These are phyloP conservation scores for Centaurea solstitialis DNA, from an alignment of 129 eudicot species.

Conservation along the genomic window DNA sequence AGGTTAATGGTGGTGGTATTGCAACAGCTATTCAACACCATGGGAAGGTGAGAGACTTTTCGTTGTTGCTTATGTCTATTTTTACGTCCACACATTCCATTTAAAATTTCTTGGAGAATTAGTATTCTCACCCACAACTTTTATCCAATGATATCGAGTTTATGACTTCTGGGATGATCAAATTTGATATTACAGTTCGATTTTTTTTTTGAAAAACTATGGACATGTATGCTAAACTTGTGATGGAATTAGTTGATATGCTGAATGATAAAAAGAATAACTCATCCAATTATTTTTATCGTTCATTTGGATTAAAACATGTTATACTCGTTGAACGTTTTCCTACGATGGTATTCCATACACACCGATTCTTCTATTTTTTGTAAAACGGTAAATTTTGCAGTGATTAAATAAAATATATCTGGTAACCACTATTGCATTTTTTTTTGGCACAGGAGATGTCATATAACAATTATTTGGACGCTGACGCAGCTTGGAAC, in stretches of 20 bases:
- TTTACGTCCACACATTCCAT: background rate
- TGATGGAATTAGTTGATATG: background rate
- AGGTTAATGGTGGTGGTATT: constrained; percentile 94
- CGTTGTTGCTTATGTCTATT: background rate
- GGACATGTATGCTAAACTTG: background rate
- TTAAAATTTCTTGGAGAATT: background rate
- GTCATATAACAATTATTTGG: constrained; percentile 94
- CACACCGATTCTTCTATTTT: background rate
- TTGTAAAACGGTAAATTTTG: background rate
- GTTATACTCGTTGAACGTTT: background rate
- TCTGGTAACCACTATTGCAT: background rate
- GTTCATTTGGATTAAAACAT: background rate
- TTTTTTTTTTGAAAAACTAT: background rate
- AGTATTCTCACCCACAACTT: background rate
- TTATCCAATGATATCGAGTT: background rate
- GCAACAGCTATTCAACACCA: constrained; percentile 95
- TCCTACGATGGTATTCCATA: background rate
- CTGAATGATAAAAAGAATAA: background rate
- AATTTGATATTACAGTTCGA: background rate
- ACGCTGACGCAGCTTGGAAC: constrained; percentile 99
- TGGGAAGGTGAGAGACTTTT: constrained; percentile 63
- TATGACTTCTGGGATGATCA: background rate
- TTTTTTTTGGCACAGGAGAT: constrained; percentile 63
- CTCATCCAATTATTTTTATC: background rate
- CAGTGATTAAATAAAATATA: background rate